Evolutionary conservation across 495 filamentous ascomycete species (phyloP).

Genomic region (Talaromyces wortmannii): DNA sequence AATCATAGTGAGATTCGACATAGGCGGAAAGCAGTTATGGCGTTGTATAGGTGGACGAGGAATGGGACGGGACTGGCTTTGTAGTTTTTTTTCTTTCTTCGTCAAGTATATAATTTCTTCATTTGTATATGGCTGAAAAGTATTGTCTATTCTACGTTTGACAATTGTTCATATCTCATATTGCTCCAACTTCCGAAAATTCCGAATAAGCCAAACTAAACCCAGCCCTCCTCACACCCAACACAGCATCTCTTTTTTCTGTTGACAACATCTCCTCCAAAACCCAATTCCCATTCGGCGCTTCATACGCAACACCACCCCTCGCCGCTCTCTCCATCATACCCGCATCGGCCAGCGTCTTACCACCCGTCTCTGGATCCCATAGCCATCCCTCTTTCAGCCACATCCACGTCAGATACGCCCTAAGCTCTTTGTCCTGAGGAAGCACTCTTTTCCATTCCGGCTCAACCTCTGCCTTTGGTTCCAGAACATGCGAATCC

Average conservation of each 20-base stretch:
- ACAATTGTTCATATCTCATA: too few species aligned
- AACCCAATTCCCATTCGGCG: constrained; percentile 45
- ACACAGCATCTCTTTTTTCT: too few species aligned
- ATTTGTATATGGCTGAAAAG: background rate
- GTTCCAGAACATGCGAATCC: background rate
- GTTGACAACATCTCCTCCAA: constrained; percentile 18
- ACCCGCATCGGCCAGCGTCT: constrained; percentile 45
- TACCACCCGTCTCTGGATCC: constrained; percentile 66
- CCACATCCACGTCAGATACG: constrained; percentile 89
- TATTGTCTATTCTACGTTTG: too few species aligned
- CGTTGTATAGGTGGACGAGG: constrained; percentile 73
- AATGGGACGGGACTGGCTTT: constrained; percentile 71
- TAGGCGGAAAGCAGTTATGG: constrained; percentile 63
- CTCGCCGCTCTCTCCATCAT: constrained; percentile 50
- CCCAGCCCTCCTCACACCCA: background rate
- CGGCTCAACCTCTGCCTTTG: constrained; percentile 22
- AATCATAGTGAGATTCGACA: constrained; percentile 72
- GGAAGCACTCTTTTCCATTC: constrained; percentile 91
- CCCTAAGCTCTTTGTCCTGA: constrained; percentile 80
- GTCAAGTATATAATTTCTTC: background rate
- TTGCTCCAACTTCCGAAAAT: too few species aligned
- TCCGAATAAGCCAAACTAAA: constrained; percentile 2
- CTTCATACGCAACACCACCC: constrained; percentile 57
- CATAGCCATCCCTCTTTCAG: constrained; percentile 76
- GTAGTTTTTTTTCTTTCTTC: constrained; percentile 19